phyloP scores from a whole-genome alignment of 2,329 filamentous ascomycete species.

The Calonectria pteridis region DNA sequence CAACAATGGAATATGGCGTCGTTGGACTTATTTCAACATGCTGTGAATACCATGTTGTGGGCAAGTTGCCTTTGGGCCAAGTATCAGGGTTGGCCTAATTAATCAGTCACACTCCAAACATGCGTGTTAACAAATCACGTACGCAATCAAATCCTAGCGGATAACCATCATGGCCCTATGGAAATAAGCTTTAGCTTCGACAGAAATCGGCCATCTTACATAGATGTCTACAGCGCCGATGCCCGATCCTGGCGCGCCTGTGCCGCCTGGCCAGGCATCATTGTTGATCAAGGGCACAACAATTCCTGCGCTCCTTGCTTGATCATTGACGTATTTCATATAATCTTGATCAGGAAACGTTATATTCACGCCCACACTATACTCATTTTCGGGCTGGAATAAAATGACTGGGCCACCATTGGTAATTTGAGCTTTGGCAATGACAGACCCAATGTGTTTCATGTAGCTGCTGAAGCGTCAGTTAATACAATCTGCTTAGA shows the following conservation, averaged over 20 bases:
- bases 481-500: not conserved
- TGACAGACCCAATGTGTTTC: conserved; percentile 70
- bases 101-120: not conserved
- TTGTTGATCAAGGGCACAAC: conserved; percentile 82
- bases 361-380: conserved; percentile 65
- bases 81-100: conserved; percentile 59
- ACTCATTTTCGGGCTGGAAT: conserved; percentile 87
- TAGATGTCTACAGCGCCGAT: conserved; percentile 70
- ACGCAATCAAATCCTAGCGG: conserved; percentile 71
- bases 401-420: conserved; percentile 85
- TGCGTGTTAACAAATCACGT: accelerated
- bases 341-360: conserved; percentile 76
- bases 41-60: conserved; percentile 62
- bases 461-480: conserved; percentile 54
- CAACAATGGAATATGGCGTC: conserved; percentile 73
- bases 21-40: conserved; percentile 73
- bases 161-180: conserved; percentile 72
- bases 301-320: conserved; percentile 76
- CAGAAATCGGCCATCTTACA: conserved; percentile 28
- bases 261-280: conserved; percentile 71
- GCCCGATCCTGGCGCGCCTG: conserved; percentile 74
- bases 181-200: not conserved
- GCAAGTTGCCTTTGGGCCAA: conserved; percentile 46
- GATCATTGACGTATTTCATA: conserved; percentile 77
- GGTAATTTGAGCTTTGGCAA: conserved; percentile 83